Evolutionary conservation across 495 filamentous ascomycete species (phyloP), one percentile per base, ranked within the genome.

Genomic region (Penicillium desertorum): DNA sequence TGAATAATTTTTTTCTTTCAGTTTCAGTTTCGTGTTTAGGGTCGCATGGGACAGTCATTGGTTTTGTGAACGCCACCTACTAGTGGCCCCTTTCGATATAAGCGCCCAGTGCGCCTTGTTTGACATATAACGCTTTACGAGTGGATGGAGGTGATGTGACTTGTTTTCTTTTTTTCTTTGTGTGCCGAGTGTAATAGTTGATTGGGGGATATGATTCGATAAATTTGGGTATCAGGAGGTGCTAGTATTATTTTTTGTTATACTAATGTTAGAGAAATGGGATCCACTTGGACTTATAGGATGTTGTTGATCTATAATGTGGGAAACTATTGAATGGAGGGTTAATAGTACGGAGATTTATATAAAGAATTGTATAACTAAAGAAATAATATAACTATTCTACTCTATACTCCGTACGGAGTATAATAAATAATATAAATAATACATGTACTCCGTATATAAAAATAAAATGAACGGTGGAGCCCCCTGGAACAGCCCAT

Each of bases 51-150:
- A 29, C 23, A 25, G 44, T 14, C 8, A 16, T 2, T 23, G 12
- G 20, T 23, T 20, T 10, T 23, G 19, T 14, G 29, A 30, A 37
- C 48, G 48, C 48, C 48, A 50, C 34, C 39, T 17, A 14, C 17
- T 37, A 37, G 48, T 37, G 20, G 17, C 47, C 47, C 47, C 47
- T 29, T n/a, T 30, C 17, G 32, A 39, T 42, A 60, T 63, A 63
- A 63, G 61, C 61, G 62, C 62, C 59, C 48, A 51, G 50, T 41
- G 58, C 58, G 61, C 59, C 56, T 39, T 60, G 54, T 66, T 66
- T 58, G 61, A 56, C 57, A 47, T 42, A 39, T 34, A 56, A 57
- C 54, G 50, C 54, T 49, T 47, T 56, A 42, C 57, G 60, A 62
- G 57, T 59, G 49, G 55, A 55, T 51, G 39, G 47, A 29, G 47